A percentile compares a stretch with the other conserved stretches of the same genome.
Evolutionary conservation across 257 asterid species (phyloP).

Genomic region (Cordia subcordata): DNA sequence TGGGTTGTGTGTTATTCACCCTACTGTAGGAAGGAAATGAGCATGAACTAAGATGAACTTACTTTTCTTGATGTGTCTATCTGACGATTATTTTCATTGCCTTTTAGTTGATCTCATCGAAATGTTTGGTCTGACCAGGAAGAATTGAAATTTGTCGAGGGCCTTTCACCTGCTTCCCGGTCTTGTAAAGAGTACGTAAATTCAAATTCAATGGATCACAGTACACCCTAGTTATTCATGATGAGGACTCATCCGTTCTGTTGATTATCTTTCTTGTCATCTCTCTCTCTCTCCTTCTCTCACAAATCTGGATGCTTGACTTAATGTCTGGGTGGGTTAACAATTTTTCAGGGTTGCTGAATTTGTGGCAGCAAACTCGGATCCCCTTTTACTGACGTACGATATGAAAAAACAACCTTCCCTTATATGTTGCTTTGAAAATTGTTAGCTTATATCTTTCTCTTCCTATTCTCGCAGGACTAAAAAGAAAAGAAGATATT

Average conservation of each 20-base stretch:
- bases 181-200: conserved; percentile 78
- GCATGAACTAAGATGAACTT: background rate
- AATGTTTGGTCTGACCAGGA: conserved; percentile 37
- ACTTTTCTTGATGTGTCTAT: background rate
- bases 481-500: conserved; percentile 42
- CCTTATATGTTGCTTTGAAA: background rate
- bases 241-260: background rate
- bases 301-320: too few species aligned
- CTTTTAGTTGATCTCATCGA: too few species aligned
- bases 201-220: background rate
- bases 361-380: conserved; percentile 46
- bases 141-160: conserved; percentile 59
- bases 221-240: too few species aligned
- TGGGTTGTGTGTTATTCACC: too few species aligned
- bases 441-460: conserved; percentile 6
- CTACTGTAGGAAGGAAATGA: too few species aligned
- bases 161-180: conserved; percentile 60
- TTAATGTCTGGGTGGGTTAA: conserved; percentile 12
- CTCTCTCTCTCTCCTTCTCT: background rate
- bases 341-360: conserved; percentile 54
- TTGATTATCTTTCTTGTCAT: conserved; percentile 1
- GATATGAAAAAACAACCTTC: conserved; percentile 12
- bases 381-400: conserved; percentile 74
- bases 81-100: too few species aligned
- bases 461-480: conserved; percentile 30